Evolutionary conservation across 2,329 filamentous ascomycete genomes (phyloP).

Genomic region (Coniochaeta ligniaria): DNA sequence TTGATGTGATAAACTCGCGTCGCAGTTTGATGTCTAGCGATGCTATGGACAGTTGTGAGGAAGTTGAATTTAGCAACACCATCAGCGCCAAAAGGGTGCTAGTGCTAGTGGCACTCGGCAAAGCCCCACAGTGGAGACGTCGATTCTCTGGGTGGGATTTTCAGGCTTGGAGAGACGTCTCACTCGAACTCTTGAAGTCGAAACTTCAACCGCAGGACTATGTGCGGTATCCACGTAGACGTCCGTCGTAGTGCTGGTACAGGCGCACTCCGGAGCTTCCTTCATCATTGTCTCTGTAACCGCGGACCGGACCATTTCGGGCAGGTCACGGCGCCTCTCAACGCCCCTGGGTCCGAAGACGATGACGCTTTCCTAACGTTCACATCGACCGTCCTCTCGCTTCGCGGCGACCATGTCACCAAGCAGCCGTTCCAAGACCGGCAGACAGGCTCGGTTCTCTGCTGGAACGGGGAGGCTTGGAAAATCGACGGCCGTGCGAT

Average conservation of each 20-base stretch:
- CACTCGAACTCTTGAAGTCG: neutral
- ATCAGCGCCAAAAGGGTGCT: no score
- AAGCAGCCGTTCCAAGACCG: conserved; percentile 64
- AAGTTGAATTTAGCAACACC: no score
- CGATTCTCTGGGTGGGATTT: neutral
- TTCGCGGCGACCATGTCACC: conserved; percentile 69
- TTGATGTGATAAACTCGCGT: no score
- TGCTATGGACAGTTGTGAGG: no score
- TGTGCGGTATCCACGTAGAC: conserved; percentile 56
- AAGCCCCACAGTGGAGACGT: neutral
- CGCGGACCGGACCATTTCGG: conserved; percentile 55
- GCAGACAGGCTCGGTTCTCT: conserved; percentile 58
- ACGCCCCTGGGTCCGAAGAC: conserved; percentile 8
- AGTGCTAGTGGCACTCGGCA: no score
- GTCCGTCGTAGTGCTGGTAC: conserved; percentile 30
- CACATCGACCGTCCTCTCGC: conserved; percentile 78
- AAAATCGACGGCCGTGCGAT: conserved; percentile 52
- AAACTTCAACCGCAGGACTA: conserved; percentile 18
- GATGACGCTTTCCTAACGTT: conserved; percentile 46
- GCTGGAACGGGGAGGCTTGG: conserved; percentile 99
- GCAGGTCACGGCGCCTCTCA: conserved; percentile 25
- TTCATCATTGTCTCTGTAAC: conserved; percentile 41
- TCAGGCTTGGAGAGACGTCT: neutral
- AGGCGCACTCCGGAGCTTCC: conserved; percentile 21
- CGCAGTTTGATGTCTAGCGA: no score